These are phyloP conservation scores for Arthrinium puccinioides DNA, from an alignment of 2,329 filamentous ascomycete genomes.

Conservation along the genomic window DNA sequence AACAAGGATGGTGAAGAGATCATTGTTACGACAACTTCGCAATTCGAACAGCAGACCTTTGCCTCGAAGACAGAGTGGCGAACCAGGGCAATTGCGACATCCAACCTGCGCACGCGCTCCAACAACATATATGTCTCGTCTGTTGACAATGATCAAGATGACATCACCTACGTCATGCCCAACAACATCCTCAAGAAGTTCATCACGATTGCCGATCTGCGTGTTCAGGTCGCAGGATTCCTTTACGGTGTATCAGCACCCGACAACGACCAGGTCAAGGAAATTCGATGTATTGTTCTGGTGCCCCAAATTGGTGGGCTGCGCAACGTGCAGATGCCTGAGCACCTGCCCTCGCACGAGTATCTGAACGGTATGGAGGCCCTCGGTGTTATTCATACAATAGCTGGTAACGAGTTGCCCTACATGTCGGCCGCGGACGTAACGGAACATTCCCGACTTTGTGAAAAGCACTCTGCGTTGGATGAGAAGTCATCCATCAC, in stretches of 20 bases:
- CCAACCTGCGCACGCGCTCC: conserved; percentile 83
- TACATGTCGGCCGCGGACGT: conserved; percentile 97
- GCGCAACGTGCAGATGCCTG: conserved; percentile 83
- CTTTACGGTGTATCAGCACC: conserved; percentile 87
- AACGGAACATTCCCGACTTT: conserved; percentile 84
- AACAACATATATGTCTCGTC: conserved; percentile 99
- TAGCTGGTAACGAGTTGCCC: conserved; percentile 86
- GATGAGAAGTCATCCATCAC: conserved; percentile 85
- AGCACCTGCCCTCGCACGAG: conserved; percentile 86
- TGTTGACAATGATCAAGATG: conserved; percentile 84
- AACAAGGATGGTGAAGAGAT: conserved; percentile 97
- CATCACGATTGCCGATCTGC: conserved; percentile 92
- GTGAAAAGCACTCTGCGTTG: conserved; percentile 74
- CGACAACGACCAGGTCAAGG: conserved; percentile 95
- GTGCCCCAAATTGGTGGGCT: conserved; percentile 93
- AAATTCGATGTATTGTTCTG: conserved; percentile 95
- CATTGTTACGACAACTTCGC: conserved; percentile 94
- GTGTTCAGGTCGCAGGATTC: conserved; percentile 93
- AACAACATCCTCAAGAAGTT: conserved; percentile 98
- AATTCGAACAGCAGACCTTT: conserved; percentile 96
- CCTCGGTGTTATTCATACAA: conserved; percentile 89
- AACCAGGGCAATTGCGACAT: conserved; percentile 91
- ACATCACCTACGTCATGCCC: conserved; percentile 95
- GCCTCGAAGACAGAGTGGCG: conserved; percentile 99
- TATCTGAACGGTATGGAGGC: conserved; percentile 82